phyloP scores from a whole-genome alignment of 1,284 basidiomycete genomes.

The Afroboletus lepidellus region DNA sequence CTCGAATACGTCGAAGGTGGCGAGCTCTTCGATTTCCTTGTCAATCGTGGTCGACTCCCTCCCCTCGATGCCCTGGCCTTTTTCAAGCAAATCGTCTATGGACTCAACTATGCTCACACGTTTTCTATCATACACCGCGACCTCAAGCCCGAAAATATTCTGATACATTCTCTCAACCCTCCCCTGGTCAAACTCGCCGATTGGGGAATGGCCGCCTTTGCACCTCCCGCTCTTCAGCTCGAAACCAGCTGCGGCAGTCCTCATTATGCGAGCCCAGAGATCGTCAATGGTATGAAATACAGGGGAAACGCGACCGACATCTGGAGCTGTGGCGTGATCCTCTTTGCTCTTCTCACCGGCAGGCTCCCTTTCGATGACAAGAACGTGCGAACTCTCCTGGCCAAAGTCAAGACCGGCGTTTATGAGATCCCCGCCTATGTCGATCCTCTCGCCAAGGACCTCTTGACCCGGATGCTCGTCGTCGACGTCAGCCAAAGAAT shows the following conservation, averaged over 20 bases:
- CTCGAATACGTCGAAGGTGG: constrained; percentile 98
- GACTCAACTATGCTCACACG: constrained; percentile 95
- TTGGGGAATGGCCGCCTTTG: constrained; percentile 98
- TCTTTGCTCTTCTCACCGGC: constrained; percentile 86
- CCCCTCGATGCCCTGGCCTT: constrained; percentile 86
- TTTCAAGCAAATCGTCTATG: constrained; percentile 97
- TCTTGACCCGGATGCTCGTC: constrained; percentile 82
- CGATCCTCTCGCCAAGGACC: constrained; percentile 70
- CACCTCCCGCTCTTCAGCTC: constrained; percentile 76
- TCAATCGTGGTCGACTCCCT: constrained; percentile 82
- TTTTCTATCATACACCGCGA: constrained; percentile 99
- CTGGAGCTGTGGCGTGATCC: constrained; percentile 91
- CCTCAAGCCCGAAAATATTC: constrained; percentile 96
- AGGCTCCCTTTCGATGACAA: constrained; percentile 89
- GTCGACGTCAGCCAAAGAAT: constrained; percentile 89
- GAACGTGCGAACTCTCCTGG: constrained; percentile 77
- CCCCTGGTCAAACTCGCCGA: constrained; percentile 97
- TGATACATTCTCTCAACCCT: constrained; percentile 80
- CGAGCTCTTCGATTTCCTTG: constrained; percentile 97
- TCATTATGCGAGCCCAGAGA: constrained; percentile 98
- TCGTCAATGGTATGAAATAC: constrained; percentile 94
- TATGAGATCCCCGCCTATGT: constrained; percentile 80
- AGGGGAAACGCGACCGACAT: constrained; percentile 93
- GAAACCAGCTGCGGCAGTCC: constrained; percentile 98
- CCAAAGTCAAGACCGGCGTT: constrained; percentile 89